Conservation (phyloP, 495 filamentous ascomycete genomes). For the Glonium stellatum region DNA sequence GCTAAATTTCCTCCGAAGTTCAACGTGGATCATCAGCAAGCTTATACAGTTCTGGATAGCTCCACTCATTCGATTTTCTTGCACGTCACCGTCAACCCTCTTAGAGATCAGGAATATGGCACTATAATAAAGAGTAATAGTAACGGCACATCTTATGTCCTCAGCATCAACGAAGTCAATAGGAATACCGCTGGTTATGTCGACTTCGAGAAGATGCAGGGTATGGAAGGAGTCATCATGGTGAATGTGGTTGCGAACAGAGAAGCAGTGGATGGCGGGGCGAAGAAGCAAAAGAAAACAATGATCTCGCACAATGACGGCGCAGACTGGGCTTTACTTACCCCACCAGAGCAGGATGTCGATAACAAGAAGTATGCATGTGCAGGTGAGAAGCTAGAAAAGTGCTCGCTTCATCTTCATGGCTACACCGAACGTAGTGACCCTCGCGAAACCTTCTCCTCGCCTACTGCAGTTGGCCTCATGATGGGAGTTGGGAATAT, state of each 20-base stretch:
- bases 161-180: slow-evolving; percentile 72
- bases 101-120: slow-evolving; percentile 60
- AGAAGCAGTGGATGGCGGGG: slow-evolving; percentile 52
- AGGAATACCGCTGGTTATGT: slow-evolving; percentile 67
- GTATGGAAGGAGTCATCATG: slow-evolving; percentile 80
- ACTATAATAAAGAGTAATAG: slow-evolving; percentile 94
- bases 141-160: slow-evolving; percentile 89
- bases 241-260: slow-evolving; percentile 77
- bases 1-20: slow-evolving; percentile 81
- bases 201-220: slow-evolving; percentile 93
- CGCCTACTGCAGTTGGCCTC: slow-evolving; percentile 78
- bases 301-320: slow-evolving; percentile 96
- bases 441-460: slow-evolving; percentile 74
- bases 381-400: slow-evolving; percentile 46
- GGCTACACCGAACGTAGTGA: slow-evolving; percentile 86
- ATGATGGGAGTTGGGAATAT: slow-evolving; percentile 92
- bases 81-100: slow-evolving; percentile 69
- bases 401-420: slow-evolving; percentile 86
- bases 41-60: slow-evolving; percentile 88
- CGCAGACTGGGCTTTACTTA: slow-evolving; percentile 67
- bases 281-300: slow-evolving; percentile 72
- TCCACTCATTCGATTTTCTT: slow-evolving; percentile 89
- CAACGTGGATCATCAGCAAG: slow-evolving; percentile 63
- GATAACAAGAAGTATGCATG: slow-evolving; percentile 67
- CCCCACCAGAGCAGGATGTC: slow-evolving; percentile 59